These are phyloP conservation scores for Aspergillus heteromorphus DNA, from an alignment of 495 filamentous ascomycete species.

Conservation along the genomic window DNA sequence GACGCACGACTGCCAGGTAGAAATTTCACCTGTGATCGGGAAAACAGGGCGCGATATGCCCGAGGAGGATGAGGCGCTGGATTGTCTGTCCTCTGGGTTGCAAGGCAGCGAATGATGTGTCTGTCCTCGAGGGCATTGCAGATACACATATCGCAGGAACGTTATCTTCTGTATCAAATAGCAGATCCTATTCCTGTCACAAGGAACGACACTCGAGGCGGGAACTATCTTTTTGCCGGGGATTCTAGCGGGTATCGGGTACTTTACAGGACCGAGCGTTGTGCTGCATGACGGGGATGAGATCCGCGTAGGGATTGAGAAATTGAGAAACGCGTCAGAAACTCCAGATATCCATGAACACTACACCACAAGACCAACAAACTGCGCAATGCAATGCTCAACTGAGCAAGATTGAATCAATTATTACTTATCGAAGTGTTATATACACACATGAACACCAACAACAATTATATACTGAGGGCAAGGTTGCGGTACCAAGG, in stretches of 20 bases:
- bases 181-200: constrained; percentile 29
- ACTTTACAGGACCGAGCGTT: constrained; percentile 38
- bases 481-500: too few species aligned
- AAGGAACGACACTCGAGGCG: constrained; percentile 36
- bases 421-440: too few species aligned
- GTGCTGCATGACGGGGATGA: constrained; percentile 49
- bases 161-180: constrained; percentile 31
- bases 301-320: constrained; percentile 46
- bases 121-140: constrained; percentile 33
- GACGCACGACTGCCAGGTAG: constrained; percentile 45
- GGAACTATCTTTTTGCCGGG: constrained; percentile 40
- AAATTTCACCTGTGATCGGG: constrained; percentile 36
- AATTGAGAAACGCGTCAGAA: not conserved
- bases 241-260: constrained; percentile 35
- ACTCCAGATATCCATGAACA: too few species aligned
- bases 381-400: too few species aligned
- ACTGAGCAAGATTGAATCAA: too few species aligned
- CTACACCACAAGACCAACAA: too few species aligned
- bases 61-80: constrained; percentile 33
- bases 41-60: constrained; percentile 36
- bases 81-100: constrained; percentile 44
- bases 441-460: too few species aligned
- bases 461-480: too few species aligned
- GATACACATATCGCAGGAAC: constrained; percentile 26
- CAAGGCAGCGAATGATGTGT: constrained; percentile 37